These are phyloP conservation scores for Thozetella sp. DNA, from an alignment of 495 filamentous ascomycete genomes.

Conservation along the genomic window DNA sequence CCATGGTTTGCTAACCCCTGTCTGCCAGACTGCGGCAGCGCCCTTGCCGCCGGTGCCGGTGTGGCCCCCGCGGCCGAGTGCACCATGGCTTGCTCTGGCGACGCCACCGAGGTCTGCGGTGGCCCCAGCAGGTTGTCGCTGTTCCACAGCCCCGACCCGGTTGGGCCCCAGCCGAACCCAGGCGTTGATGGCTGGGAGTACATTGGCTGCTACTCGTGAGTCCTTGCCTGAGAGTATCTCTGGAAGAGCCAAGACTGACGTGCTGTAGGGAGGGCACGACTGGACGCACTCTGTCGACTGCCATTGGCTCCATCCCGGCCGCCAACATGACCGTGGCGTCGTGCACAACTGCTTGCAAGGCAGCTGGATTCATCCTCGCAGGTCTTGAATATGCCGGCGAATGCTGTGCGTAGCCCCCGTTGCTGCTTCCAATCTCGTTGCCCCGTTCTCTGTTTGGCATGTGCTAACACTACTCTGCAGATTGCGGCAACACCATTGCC, in stretches of 20 bases:
- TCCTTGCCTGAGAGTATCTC: background rate
- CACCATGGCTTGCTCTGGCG: constrained; percentile 39
- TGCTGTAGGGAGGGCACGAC: constrained; percentile 30
- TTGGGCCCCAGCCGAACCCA: constrained; percentile 32
- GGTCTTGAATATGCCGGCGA: constrained; percentile 68
- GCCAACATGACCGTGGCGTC: constrained; percentile 55
- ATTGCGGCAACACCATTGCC: constrained; percentile 55
- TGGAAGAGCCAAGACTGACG: background rate
- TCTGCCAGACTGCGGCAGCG: constrained; percentile 22
- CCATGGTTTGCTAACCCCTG: background rate
- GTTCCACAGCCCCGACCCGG: constrained; percentile 29
- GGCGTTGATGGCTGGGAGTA: constrained; percentile 33
- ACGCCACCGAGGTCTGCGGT: constrained; percentile 38
- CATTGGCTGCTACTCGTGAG: constrained; percentile 34
- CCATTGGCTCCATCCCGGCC: constrained; percentile 22
- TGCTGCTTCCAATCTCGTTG: background rate
- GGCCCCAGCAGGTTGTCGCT: constrained; percentile 32
- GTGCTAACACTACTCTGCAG: constrained; percentile 12
- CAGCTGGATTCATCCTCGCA: constrained; percentile 48
- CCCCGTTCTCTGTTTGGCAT: background rate
- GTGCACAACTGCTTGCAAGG: constrained; percentile 58
- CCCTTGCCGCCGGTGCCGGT: constrained; percentile 15
- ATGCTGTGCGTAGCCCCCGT: constrained; percentile 44
- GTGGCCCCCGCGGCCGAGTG: constrained; percentile 29
- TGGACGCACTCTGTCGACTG: constrained; percentile 31